Percentiles rank a stretch among this genome's conserved stretches.
These are phyloP conservation scores for Dacryopinax primogenitus DNA, from an alignment of 768 basidiomycete genomes.

Conservation along the genomic window DNA sequence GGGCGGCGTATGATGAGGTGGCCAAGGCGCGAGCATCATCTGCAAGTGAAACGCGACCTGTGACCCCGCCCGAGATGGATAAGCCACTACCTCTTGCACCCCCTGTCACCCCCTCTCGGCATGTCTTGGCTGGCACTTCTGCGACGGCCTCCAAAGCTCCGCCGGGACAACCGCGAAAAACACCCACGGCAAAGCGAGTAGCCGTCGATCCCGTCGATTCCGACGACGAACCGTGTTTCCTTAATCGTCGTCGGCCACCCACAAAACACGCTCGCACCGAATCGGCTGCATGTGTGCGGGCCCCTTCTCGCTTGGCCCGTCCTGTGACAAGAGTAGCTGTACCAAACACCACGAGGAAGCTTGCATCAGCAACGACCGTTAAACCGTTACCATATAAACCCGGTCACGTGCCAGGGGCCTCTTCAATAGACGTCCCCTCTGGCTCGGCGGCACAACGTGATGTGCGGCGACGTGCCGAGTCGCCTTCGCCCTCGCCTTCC, in stretches of 20 bases:
- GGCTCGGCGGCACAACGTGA: neutral
- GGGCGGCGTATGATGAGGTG: conserved; percentile 78
- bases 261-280: neutral
- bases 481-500: conserved; percentile 53
- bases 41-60: conserved; percentile 9
- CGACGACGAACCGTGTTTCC: conserved; percentile 22
- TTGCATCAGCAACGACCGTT: neutral
- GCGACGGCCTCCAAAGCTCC: conserved; percentile 60
- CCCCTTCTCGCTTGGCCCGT: neutral
- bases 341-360: neutral
- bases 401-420: neutral
- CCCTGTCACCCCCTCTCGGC: conserved; percentile 70
- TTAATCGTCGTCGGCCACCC: neutral
- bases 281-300: neutral
- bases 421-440: neutral
- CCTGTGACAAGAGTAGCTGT: neutral
- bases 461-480: conserved; percentile 16
- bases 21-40: conserved; percentile 28
- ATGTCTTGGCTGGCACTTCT: conserved; percentile 55
- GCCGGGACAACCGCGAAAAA: conserved; percentile 78
- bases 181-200: conserved; percentile 53
- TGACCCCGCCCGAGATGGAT: conserved; percentile 13
- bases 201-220: conserved; percentile 60
- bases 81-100: conserved; percentile 32
- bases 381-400: neutral